Evolutionary conservation across 495 filamentous ascomycete species (phyloP), one percentile per base, ranked within the genome.

Genomic region (Hypoxylon fragiforme): DNA sequence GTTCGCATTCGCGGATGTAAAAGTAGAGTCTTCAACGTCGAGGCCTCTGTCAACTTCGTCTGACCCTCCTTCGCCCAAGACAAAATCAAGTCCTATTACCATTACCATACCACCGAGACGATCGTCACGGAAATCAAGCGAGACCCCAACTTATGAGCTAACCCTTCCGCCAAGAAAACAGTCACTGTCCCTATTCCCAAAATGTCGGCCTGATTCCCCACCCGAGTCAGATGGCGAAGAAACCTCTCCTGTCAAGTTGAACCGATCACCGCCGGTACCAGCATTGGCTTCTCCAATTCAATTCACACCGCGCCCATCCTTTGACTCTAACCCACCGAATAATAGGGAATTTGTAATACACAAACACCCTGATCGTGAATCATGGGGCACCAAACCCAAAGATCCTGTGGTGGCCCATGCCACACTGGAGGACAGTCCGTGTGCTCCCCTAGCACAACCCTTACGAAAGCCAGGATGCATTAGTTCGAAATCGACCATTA

Each of bases 391-490:
- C 3, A 52, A 51, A 20, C n/a, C 15, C 7, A 34, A 52, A 28
- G 65, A 67, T 42, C 58, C 51, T 11, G 15, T 19, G n/a, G 11
- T 46, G 11, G n/a, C n/a, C 8, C 18, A n/a, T n/a, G 13, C 15
- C 31, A 12, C 21, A 3, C 12, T 26, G 15, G 42, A 40, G 14
- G 50, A 48, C 39, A 30, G n/a, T 20, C 22, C 28, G 30, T 52
- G 14, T 30, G 34, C 15, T 30, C 30, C 20, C 30, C 18, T 3
- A 22, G 42, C 43, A 15, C 48, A 9, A 26, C 56, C 20, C 45
- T 36, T 65, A 59, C 53, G 49, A 50, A 67, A 32, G 39, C 47
- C 52, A 54, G 61, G 43, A 8, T 66, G 65, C 16, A 38, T 42
- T 51, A 44, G 44, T 37, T 69, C 40, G 37, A 42, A 44, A 13